Evolutionary conservation across 1,139 yeast species (phyloP).

Genomic region (Blastobotrys niveus): DNA sequence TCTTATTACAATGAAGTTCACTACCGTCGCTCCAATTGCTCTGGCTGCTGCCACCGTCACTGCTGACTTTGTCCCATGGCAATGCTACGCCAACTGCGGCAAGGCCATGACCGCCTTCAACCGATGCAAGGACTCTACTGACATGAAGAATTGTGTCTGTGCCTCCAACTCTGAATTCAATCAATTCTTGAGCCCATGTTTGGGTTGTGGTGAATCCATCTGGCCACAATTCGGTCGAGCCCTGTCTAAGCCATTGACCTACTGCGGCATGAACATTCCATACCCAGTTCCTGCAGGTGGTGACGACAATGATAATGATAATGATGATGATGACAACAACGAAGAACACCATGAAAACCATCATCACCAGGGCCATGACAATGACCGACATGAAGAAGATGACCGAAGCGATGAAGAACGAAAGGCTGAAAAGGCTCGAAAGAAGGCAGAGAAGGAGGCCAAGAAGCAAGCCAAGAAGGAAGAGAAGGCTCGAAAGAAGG

Average conservation of each 20-base stretch:
- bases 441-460: background rate
- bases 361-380: too few relatives aligned
- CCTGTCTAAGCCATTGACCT: constrained; percentile 1
- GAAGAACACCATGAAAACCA: background rate
- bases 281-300: constrained; percentile 6
- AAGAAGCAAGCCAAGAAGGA: background rate
- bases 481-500: background rate
- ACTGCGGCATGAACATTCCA: constrained; percentile 4
- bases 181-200: constrained; percentile 1
- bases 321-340: background rate
- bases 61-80: constrained; percentile 11
- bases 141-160: constrained; percentile 3
- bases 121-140: constrained; percentile 2
- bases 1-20: too few relatives aligned
- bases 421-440: background rate
- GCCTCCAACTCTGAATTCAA: background rate
- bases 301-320: background rate
- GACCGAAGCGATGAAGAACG: background rate
- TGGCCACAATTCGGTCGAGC: constrained; percentile 7
- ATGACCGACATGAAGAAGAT: background rate
- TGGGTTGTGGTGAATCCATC: constrained; percentile 3
- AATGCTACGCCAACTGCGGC: constrained; percentile 14
- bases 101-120: constrained; percentile 9
- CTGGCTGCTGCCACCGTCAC: background rate
- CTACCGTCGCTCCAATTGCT: too few relatives aligned